Conservation (phyloP, 2,329 filamentous ascomycete species). For the Pseudogymnoascus sp. region DNA sequence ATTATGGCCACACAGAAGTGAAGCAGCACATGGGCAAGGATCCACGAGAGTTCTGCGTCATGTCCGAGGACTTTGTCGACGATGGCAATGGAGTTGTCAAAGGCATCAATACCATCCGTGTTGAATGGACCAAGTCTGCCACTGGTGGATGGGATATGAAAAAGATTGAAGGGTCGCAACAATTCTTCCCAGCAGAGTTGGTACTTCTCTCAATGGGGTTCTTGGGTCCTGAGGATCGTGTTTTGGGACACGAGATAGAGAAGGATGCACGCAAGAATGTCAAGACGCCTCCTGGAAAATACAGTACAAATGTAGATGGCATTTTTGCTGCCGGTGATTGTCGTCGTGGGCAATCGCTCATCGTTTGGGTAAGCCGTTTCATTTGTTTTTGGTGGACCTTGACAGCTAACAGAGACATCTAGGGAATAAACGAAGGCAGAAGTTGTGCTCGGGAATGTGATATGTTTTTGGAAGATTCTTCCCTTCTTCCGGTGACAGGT, state of each 20-base stretch:
- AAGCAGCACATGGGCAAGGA: slow-evolving; percentile 95
- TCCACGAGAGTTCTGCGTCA: slow-evolving; percentile 94
- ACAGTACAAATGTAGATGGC: slow-evolving; percentile 78
- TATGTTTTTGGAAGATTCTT: slow-evolving; percentile 71
- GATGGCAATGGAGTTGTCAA: slow-evolving; percentile 82
- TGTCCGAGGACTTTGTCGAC: slow-evolving; percentile 94
- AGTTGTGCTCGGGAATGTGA: slow-evolving; percentile 90
- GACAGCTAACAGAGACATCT: slow-evolving; percentile 34
- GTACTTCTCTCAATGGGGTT: slow-evolving; percentile 97
- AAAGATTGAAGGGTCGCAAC: slow-evolving; percentile 83
- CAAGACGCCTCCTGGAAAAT: slow-evolving; percentile 83
- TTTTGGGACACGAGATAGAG: slow-evolving; percentile 81
- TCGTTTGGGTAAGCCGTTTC: slow-evolving; percentile 64
- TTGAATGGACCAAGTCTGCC: slow-evolving; percentile 89
- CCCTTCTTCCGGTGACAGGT: slow-evolving; percentile 78
- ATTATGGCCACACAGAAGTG: slow-evolving; percentile 94
- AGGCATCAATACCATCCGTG: slow-evolving; percentile 90
- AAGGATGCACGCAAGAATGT: slow-evolving; percentile 91
- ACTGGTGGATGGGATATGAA: slow-evolving; percentile 98
- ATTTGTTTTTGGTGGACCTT: not conserved
- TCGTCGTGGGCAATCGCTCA: slow-evolving; percentile 86
- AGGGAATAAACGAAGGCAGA: slow-evolving; percentile 95
- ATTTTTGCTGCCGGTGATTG: slow-evolving; percentile 95
- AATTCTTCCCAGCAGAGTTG: slow-evolving; percentile 94
- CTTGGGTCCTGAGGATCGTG: slow-evolving; percentile 82